phyloP scores from a whole-genome alignment of 2,329 filamentous ascomycete genomes.

The Dactylellina sp. region DNA sequence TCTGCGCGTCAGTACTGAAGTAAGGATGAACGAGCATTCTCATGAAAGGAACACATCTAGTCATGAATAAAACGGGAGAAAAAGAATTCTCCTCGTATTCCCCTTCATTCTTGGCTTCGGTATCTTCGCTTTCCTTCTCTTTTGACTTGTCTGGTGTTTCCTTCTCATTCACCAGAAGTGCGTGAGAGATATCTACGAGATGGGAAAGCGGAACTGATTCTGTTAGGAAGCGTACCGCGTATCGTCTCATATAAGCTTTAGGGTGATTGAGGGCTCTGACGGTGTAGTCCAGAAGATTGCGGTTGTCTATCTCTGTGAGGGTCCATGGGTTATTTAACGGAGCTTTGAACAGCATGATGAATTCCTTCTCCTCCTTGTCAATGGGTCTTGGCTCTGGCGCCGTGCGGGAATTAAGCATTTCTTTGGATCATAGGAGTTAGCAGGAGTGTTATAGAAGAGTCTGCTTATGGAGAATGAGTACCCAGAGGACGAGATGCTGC shows the following conservation, averaged over 20 bases:
- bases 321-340: slow-evolving; percentile 6
- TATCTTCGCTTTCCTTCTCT: background rate
- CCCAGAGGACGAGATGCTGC: too few species aligned
- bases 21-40: slow-evolving; percentile 24
- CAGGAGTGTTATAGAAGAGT: background rate
- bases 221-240: slow-evolving; percentile 21
- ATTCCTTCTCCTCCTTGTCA: slow-evolving; percentile 26
- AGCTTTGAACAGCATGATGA: slow-evolving; percentile 22
- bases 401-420: background rate
- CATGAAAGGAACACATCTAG: slow-evolving; percentile 34
- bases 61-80: slow-evolving; percentile 15
- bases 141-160: background rate
- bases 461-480: too few species aligned
- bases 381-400: slow-evolving; percentile 16
- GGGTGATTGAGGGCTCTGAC: slow-evolving; percentile 24
- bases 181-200: slow-evolving; percentile 19
- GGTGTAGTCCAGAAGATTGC: slow-evolving; percentile 27
- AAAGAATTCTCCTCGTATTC: slow-evolving; percentile 2
- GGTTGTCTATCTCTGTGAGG: slow-evolving; percentile 27
- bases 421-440: background rate
- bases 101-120: slow-evolving; percentile 3
- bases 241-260: slow-evolving; percentile 27
- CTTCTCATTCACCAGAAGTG: background rate
- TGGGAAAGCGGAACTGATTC: slow-evolving; percentile 24
- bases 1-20: background rate